These are phyloP conservation scores for Arctostaphylos glauca DNA, from an alignment of 148 eudicot genomes.

Conservation along the genomic window DNA sequence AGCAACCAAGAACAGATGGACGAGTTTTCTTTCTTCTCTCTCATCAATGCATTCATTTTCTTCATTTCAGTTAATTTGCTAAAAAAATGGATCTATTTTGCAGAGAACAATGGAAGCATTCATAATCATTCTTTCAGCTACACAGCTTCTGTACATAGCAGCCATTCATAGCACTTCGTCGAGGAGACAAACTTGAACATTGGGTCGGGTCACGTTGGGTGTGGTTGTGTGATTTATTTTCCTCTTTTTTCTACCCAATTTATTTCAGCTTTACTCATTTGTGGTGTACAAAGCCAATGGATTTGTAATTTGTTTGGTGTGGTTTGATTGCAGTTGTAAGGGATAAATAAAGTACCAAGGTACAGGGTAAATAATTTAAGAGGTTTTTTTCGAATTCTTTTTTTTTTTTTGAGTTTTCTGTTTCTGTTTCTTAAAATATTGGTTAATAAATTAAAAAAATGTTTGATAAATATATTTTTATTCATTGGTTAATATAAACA, in stretches of 20 bases:
- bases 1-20: slow-evolving; percentile 7
- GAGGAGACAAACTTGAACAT: slow-evolving; percentile 2
- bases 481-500: no score
- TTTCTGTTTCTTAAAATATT: no score
- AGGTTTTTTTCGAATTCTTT: background rate
- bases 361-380: background rate
- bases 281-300: background rate
- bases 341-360: background rate
- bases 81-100: slow-evolving; percentile 6
- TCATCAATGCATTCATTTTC: background rate
- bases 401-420: background rate
- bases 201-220: background rate
- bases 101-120: slow-evolving; percentile 86
- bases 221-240: slow-evolving; percentile 18
- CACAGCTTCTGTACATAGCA: slow-evolving; percentile 58
- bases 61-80: background rate
- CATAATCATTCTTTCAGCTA: slow-evolving; percentile 60
- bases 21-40: background rate
- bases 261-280: background rate
- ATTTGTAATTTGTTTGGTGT: slow-evolving; percentile 12
- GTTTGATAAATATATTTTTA: no score
- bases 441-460: no score
- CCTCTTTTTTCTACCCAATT: slow-evolving; percentile 4
- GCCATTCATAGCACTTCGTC: slow-evolving; percentile 33
- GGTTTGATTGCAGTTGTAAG: slow-evolving; percentile 14